These are phyloP conservation scores for Phytopythium delawarense DNA, from an alignment of 352 stramenopile species.

Conservation along the genomic window DNA sequence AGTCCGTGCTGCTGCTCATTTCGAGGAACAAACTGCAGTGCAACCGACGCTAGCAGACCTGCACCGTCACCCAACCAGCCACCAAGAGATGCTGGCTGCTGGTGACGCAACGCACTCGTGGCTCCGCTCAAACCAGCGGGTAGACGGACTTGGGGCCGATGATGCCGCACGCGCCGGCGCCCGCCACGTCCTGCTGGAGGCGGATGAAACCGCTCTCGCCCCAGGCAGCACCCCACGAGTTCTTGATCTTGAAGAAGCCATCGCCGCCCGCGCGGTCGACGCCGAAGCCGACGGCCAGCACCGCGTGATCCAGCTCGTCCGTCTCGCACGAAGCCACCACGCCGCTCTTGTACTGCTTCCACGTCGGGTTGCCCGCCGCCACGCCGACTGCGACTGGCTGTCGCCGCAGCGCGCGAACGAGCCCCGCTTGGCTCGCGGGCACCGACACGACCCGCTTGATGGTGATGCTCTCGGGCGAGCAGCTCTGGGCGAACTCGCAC, in stretches of 20 bases:
- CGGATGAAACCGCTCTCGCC: slow-evolving; percentile 93
- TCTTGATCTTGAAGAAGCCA: slow-evolving; percentile 95
- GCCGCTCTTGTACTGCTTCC: slow-evolving; percentile 97
- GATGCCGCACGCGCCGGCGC: slow-evolving; percentile 46
- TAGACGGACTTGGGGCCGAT: slow-evolving; percentile 57
- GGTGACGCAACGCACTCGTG: no score
- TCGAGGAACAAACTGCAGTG: no score
- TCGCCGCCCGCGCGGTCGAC: slow-evolving; percentile 20
- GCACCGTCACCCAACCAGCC: no score
- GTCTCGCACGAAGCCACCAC: slow-evolving; percentile 83
- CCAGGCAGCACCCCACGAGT: slow-evolving; percentile 95
- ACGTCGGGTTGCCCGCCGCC: slow-evolving; percentile 92
- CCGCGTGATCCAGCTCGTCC: slow-evolving; percentile 95
- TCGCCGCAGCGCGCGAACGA: slow-evolving; percentile 84
- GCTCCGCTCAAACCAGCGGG: slow-evolving; percentile 30
- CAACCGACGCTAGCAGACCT: no score
- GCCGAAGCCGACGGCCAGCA: slow-evolving; percentile 96
- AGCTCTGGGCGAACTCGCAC: slow-evolving; percentile 23
- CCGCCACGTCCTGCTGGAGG: slow-evolving; percentile 76
- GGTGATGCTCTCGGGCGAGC: slow-evolving; percentile 21
- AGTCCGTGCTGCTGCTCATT: no score
- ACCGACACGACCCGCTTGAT: slow-evolving; percentile 49
- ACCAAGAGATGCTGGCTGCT: no score
- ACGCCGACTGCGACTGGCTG: slow-evolving; percentile 95
- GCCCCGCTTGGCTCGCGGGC: slow-evolving; percentile 69